These are phyloP conservation scores for Erigeron philadelphicus DNA, from an alignment of 140 eudicot genomes.

Conservation along the genomic window DNA sequence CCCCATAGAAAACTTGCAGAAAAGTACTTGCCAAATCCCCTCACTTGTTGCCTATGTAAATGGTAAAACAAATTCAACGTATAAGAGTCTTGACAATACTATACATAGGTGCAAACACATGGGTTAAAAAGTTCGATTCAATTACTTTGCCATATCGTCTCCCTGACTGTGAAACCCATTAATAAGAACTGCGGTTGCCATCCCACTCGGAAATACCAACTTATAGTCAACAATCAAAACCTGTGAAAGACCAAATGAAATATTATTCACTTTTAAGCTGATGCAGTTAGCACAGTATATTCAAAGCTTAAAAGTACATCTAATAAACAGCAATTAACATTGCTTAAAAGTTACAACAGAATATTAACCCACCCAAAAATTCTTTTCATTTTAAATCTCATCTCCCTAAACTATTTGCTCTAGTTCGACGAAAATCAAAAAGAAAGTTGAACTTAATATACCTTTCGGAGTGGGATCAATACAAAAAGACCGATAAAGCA, in stretches of 20 bases:
- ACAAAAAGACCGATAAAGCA: slow-evolving; percentile 86
- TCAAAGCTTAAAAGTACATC: slow-evolving; percentile 15
- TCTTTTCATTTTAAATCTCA: slow-evolving; percentile 2
- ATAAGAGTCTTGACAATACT: not conserved
- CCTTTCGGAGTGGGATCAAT: slow-evolving; percentile 87
- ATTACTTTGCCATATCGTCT: slow-evolving; percentile 65
- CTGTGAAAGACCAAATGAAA: slow-evolving; percentile 39
- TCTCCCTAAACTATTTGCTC: not conserved
- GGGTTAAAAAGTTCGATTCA: not conserved
- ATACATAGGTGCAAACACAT: not conserved
- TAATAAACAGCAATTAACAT: not conserved
- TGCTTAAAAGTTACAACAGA: not conserved
- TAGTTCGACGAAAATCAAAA: not conserved
- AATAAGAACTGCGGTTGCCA: slow-evolving; percentile 94
- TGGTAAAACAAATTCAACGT: not conserved
- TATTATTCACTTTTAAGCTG: not conserved
- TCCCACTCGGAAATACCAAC: slow-evolving; percentile 82
- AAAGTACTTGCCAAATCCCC: slow-evolving; percentile 56
- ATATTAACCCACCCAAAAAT: not conserved
- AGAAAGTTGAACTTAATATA: slow-evolving; percentile 17
- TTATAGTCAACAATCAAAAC: slow-evolving; percentile 79
- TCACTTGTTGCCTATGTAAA: slow-evolving; percentile 66
- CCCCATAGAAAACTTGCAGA: slow-evolving; percentile 77
- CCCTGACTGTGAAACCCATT: slow-evolving; percentile 77
- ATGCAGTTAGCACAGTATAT: slow-evolving; percentile 12